Base-by-base conservation (phyloP, 352 stramenopile species). In the Phytophthora colocasiae region DNA sequence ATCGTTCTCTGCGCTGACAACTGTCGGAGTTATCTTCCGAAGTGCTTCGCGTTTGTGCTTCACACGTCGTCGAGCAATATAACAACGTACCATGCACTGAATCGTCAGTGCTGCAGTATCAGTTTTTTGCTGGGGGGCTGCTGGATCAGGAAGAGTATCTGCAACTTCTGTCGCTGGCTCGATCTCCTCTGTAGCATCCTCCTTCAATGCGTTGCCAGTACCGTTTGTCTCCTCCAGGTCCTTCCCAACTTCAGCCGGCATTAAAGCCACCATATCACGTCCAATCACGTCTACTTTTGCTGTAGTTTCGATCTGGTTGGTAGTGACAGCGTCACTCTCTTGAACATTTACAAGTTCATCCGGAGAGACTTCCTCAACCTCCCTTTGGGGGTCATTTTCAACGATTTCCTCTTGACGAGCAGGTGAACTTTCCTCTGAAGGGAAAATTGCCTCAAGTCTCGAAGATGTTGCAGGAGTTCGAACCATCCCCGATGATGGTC, bases 31-130 rank as follows among this genome's bases (percentile, higher is more conserved):
- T 38, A 32, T 4, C 38, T 60, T 48, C 29, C 47, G 17, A 17
- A 14, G 61, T 24, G 73, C 54, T 32, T 61, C 24, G 17, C 66
- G 69, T 56, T 68, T 77, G 19, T 40, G 63, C 24, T 66, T 63
- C 10, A 87, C 66, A 3, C 58, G 68, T 10, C 19, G 50, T 24
- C 73, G 54, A 1, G 77, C 65, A 17, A 80, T n/a, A 24, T 74
- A 75, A 29, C 75, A 81, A 2, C 78, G 78, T 10, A 65, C 40
- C 12, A 73, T 53, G 19, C 78, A 87, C 58, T 87, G 75, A 6
- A 87, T 64, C 8, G 58, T 47, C 19, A 85, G 12, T 29, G 65
- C 78, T 47, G 77, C 66, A 36, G 58, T 17, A 8, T 79, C n/a
- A n/a, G 14, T 15, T 26, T 19, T 59, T 41, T 41, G 3, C 36